phyloP scores from a whole-genome alignment of 139 green algal genomes.

The Chlamydomonas applanata region DNA sequence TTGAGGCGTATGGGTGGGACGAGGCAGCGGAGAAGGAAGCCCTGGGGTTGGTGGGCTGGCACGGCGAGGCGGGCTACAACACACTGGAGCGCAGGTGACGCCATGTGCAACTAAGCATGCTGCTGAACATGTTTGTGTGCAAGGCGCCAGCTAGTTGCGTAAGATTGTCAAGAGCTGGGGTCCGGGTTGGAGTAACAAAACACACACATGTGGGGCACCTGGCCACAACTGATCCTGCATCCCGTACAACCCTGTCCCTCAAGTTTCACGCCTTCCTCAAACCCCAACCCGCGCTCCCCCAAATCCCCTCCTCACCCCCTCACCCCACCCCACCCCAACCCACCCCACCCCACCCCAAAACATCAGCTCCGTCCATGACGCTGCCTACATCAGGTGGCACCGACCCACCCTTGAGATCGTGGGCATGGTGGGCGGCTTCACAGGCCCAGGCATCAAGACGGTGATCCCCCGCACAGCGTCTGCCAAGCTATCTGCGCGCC shows the following conservation, averaged over 20 bases:
- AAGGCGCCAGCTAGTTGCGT: no score
- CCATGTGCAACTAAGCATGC: no score
- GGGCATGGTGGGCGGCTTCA: constrained; percentile 55
- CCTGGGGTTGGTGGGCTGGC: constrained; percentile 45
- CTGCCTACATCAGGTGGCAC: constrained; percentile 37
- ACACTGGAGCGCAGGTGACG: constrained; percentile 56
- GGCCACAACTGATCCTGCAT: no score
- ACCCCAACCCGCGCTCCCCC: no score
- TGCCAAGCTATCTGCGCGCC: constrained; percentile 63
- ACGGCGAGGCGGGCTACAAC: constrained; percentile 60
- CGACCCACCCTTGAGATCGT: constrained; percentile 72
- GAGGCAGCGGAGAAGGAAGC: constrained; percentile 38
- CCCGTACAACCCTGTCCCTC: no score
- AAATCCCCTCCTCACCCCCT: no score
- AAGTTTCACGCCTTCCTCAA: no score
- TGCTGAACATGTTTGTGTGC: no score
- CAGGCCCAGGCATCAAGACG: constrained; percentile 70
- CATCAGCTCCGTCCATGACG: background rate
- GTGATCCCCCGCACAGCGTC: constrained; percentile 52
- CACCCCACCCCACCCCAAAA: no score
- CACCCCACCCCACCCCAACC: background rate
- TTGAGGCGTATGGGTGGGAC: constrained; percentile 45
- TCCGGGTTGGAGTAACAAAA: no score
- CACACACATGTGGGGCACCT: no score
- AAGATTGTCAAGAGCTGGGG: no score